Conservation (phyloP, 2,329 filamentous ascomycete genomes). For the Zasmidium angulare region DNA sequence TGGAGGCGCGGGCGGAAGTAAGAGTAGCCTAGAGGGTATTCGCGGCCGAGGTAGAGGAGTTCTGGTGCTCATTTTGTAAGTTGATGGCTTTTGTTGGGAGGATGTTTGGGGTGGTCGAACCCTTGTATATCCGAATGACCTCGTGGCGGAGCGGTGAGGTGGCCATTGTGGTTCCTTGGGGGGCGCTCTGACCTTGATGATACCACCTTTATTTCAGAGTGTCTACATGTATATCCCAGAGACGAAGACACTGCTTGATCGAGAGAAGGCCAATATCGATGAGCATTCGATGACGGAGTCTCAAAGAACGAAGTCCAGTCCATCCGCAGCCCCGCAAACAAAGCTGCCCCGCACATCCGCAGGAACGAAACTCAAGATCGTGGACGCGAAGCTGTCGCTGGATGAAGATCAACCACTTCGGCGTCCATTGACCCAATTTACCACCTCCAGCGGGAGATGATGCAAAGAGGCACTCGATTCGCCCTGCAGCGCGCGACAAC, state of each 20-base stretch:
- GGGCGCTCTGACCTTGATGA: not conserved
- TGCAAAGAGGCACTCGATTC: not conserved
- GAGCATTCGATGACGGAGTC: not conserved
- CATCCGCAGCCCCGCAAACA: not conserved
- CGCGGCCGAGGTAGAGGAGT: slow-evolving; percentile 76
- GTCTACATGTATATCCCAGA: too few relatives aligned
- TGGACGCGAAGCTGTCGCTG: not conserved
- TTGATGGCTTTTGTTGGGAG: not conserved
- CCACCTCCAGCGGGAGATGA: too few relatives aligned
- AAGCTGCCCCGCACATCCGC: not conserved
- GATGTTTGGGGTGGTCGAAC: slow-evolving; percentile 42
- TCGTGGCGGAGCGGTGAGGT: slow-evolving; percentile 62
- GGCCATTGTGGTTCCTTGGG: slow-evolving; percentile 8
- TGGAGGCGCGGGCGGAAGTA: slow-evolving; percentile 83
- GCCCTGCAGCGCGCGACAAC: not conserved
- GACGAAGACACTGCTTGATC: too few relatives aligned
- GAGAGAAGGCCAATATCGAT: not conserved
- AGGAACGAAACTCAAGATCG: not conserved
- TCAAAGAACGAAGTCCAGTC: not conserved
- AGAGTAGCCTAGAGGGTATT: slow-evolving; percentile 80
- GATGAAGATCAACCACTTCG: too few relatives aligned
- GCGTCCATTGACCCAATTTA: too few relatives aligned
- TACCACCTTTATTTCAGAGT: not conserved
- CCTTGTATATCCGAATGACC: slow-evolving; percentile 88
- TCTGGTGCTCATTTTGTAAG: slow-evolving; percentile 52